A percentile compares a stretch with the other conserved stretches of the same genome.
phyloP scores from a whole-genome alignment of 2,329 filamentous ascomycete genomes.

The Laburnicola sp. region DNA sequence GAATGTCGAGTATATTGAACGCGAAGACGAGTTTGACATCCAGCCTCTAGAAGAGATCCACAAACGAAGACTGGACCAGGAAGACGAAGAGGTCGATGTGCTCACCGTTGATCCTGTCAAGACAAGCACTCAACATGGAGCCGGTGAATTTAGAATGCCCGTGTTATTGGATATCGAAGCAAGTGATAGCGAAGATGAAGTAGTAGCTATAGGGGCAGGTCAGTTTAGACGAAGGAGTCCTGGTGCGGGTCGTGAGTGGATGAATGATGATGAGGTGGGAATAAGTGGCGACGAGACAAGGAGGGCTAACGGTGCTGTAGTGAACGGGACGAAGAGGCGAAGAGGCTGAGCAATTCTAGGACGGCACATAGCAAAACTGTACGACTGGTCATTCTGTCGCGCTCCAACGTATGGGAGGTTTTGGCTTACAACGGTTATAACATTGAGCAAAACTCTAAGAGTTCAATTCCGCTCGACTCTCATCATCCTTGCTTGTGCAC shows the following conservation, averaged over 20 bases:
- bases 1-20: slow-evolving; percentile 94
- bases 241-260: slow-evolving; percentile 70
- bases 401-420: no score
- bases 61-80: slow-evolving; percentile 82
- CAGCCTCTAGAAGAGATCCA: slow-evolving; percentile 94
- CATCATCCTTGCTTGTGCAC: no score
- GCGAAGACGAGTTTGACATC: slow-evolving; percentile 97
- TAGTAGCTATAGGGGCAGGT: slow-evolving; percentile 67
- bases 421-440: no score
- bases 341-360: slow-evolving; percentile 24
- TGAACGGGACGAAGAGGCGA: slow-evolving; percentile 42
- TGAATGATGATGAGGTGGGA: slow-evolving; percentile 58
- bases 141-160: slow-evolving; percentile 80
- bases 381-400: no score
- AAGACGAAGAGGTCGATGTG: slow-evolving; percentile 93
- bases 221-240: slow-evolving; percentile 87
- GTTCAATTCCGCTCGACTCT: no score
- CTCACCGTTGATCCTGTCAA: slow-evolving; percentile 70
- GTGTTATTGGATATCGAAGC: slow-evolving; percentile 91
- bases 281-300: slow-evolving; percentile 42
- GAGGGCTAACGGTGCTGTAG: slow-evolving; percentile 35
- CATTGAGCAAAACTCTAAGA: no score
- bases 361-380: no score
- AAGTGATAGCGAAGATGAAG: slow-evolving; percentile 93
- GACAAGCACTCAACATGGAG: slow-evolving; percentile 54